A percentile compares a stretch with the other conserved stretches of the same genome.
phyloP scores from a whole-genome alignment of 495 filamentous ascomycete species.

The Xanthoparmelia taractica region DNA sequence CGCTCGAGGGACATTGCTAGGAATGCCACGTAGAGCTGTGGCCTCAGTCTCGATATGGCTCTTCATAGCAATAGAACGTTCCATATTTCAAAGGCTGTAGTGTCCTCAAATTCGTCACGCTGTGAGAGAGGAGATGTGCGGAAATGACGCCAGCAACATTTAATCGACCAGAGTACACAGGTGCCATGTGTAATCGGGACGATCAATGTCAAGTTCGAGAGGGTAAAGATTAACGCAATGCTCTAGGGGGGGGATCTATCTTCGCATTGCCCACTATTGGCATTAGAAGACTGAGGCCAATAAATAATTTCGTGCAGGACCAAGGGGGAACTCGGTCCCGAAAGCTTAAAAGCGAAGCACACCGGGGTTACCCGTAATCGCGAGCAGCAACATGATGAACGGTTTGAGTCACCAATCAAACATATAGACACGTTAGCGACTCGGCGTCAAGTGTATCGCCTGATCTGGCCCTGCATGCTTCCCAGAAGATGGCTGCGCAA shows the following conservation, averaged over 20 bases:
- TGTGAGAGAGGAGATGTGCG: not conserved
- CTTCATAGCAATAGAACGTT: not conserved
- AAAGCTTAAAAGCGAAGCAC: not conserved
- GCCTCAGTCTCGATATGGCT: not conserved
- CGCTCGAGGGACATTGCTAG: not conserved
- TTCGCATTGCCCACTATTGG: no score
- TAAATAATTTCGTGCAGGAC: no score
- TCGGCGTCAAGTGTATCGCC: not conserved
- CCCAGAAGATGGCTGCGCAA: not conserved
- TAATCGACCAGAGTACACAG: no score
- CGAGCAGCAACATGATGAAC: not conserved
- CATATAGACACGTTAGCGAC: not conserved
- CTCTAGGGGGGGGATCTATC: no score
- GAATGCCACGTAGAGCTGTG: not conserved
- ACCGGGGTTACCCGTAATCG: not conserved
- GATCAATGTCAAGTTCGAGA: no score
- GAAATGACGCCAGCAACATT: not conserved
- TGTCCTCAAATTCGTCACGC: not conserved
- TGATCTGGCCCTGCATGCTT: not conserved
- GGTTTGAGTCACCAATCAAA: not conserved
- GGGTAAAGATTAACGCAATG: no score
- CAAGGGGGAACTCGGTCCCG: no score
- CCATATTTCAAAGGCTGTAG: not conserved
- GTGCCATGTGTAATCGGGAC: no score
- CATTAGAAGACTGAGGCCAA: no score